Evolutionary conservation across 768 basidiomycete species (phyloP), one percentile per base, ranked within the genome.

Genomic region (Tubosaeta sp.): DNA sequence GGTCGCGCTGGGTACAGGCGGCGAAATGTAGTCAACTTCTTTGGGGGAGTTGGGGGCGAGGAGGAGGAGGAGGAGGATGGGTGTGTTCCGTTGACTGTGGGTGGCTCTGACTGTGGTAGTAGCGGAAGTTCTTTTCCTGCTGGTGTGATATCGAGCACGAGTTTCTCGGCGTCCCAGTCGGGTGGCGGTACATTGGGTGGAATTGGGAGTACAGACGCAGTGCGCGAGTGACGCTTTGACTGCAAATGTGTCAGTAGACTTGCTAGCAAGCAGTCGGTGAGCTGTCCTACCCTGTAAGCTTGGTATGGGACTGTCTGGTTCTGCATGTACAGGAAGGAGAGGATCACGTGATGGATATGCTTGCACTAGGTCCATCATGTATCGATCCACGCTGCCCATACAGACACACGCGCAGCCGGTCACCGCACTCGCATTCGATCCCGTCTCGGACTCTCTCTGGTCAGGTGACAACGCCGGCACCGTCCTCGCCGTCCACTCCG

Each of bases 371-470:
- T 8, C 48, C 34, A 5, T 4, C 58, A 62, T 62, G 58, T 69
- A 69, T 45, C 61, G 59, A 17, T 14, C 55, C 42, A 45, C 53
- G 32, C 31, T 32, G 11, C 53, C 66, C 6, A 58, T 71, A 46
- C 14, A 39, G 4, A 41, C 57, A 0, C 55, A 51, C 16, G 46
- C 53, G 14, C 79, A 81, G 59, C 78, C 85, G 25, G 76, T 88
- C 44, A 85, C 88, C 22, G 81, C 91, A 0, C 76, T 97, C 51
- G 81, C 85, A 0, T 95, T 98, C 66, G 95, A 99, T 70, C 87
- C 92, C 8, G 85, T 88, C 19, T 90, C 91, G 0, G 94, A 97
- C 67, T 82, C 86, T 6, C 73, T 99, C 33, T 97, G 94, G 93
- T 75, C 86, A 43, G 95, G 94, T 29, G 77, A 81, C 9, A 81